Conservation (phyloP, 2,329 filamentous ascomycete genomes). For the Pseudogymnoascus sp. region DNA sequence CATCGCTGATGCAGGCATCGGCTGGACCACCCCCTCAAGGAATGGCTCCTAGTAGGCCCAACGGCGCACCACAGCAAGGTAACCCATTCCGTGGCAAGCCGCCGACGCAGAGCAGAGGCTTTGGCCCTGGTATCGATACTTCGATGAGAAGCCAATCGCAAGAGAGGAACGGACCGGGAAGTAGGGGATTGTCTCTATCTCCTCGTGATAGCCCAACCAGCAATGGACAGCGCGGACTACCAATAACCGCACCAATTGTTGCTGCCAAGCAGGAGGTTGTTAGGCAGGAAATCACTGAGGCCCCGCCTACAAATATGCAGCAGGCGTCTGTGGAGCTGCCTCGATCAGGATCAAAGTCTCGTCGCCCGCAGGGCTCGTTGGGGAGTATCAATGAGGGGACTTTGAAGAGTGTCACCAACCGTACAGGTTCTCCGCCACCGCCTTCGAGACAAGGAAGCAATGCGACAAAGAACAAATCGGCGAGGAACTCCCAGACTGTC, state of each 20-base stretch:
- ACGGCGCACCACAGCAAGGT: conserved; percentile 49
- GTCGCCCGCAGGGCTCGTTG: conserved; percentile 54
- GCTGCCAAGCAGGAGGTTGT: conserved; percentile 31
- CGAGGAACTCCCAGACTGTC: conserved; percentile 57
- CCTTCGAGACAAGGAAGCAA: conserved; percentile 49
- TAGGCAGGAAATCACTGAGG: conserved; percentile 27
- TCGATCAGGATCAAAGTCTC: conserved; percentile 39
- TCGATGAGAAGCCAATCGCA: conserved; percentile 31
- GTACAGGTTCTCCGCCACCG: conserved; percentile 50
- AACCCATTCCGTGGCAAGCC: conserved; percentile 36
- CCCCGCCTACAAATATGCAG: conserved; percentile 20
- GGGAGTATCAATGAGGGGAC: conserved; percentile 57
- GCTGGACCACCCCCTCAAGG: conserved; percentile 46
- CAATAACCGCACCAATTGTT: conserved; percentile 37
- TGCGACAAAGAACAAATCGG: conserved; percentile 50
- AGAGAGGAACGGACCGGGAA: conserved; percentile 33
- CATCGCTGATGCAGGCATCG: conserved; percentile 29
- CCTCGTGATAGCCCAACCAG: conserved; percentile 41
- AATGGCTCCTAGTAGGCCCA: conserved; percentile 50
- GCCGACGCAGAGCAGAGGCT: conserved; percentile 21
- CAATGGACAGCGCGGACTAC: conserved; percentile 47
- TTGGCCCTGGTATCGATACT: conserved; percentile 25
- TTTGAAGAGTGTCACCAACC: conserved; percentile 34
- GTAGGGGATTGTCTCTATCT: conserved; percentile 27
- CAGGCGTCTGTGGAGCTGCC: conserved; percentile 25